phyloP scores from a whole-genome alignment of 2,329 filamentous ascomycete species.

The Penicillium brevicompactum region DNA sequence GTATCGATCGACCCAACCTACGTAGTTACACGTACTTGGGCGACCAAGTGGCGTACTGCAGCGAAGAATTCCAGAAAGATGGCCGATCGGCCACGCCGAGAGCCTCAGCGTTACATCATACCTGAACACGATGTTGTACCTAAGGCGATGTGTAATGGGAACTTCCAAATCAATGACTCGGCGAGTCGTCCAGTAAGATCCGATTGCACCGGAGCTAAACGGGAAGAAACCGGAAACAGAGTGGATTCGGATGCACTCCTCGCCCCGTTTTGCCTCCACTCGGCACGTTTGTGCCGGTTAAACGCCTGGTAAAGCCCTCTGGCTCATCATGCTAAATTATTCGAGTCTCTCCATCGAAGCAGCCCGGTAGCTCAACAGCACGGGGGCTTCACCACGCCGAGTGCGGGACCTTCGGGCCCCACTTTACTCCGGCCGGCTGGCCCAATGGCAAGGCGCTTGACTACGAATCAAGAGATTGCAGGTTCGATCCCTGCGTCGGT shows the following conservation, averaged over 20 bases:
- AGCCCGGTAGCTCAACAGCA: not conserved
- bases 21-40: not conserved
- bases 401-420: too few species aligned
- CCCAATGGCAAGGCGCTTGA: conserved; percentile 56
- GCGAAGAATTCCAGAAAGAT: conserved; percentile 40
- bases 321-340: not conserved
- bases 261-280: conserved; percentile 10
- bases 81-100: conserved; percentile 14
- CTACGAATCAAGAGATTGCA: conserved; percentile 57
- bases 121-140: not conserved
- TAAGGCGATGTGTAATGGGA: not conserved
- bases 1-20: not conserved
- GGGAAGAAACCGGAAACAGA: conserved; percentile 12
- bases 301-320: not conserved
- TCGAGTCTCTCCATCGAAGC: fast-evolving
- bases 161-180: not conserved
- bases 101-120: conserved; percentile 18
- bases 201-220: not conserved
- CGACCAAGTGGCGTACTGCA: conserved; percentile 24
- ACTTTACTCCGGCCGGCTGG: conserved; percentile 31
- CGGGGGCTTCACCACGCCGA: too few species aligned
- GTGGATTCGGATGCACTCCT: not conserved
- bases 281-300: conserved; percentile 28
- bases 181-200: not conserved
- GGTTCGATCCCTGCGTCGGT: conserved; percentile 49